Evolutionary conservation across 192 early-diverging fungal genomes (phyloP).

Genomic region (Phycomyces nitens): DNA sequence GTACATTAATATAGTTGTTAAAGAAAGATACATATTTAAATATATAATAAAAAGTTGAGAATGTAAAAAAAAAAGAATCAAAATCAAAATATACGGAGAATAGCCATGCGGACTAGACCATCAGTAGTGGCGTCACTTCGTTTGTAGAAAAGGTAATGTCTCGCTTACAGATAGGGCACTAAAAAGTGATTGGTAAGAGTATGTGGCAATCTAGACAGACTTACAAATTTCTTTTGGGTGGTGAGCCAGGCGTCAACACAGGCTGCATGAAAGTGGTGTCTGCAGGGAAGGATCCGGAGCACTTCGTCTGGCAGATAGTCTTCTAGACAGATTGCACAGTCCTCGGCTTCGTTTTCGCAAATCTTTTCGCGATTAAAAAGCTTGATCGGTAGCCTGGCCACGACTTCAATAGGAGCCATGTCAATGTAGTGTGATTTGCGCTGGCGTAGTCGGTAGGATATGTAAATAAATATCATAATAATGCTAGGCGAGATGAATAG

Average conservation of each 20-base stretch:
- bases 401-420: slow-evolving; percentile 67
- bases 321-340: slow-evolving; percentile 92
- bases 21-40: background rate
- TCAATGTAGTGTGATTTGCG: slow-evolving; percentile 65
- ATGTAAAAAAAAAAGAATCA: slow-evolving; percentile 3
- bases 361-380: slow-evolving; percentile 58
- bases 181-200: background rate
- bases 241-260: slow-evolving; percentile 95
- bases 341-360: slow-evolving; percentile 71
- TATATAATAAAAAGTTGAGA: background rate
- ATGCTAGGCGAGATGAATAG: slow-evolving; percentile 74
- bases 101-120: background rate
- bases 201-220: slow-evolving; percentile 20
- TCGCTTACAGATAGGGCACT: slow-evolving; percentile 37
- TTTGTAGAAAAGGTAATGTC: slow-evolving; percentile 17
- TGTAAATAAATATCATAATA: slow-evolving; percentile 72
- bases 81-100: too few relatives aligned
- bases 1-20: background rate
- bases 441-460: slow-evolving; percentile 63
- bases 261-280: slow-evolving; percentile 81
- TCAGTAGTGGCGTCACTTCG: background rate
- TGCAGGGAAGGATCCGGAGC: slow-evolving; percentile 79
- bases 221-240: slow-evolving; percentile 83
- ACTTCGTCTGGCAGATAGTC: slow-evolving; percentile 80
- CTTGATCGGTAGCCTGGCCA: slow-evolving; percentile 66